These are phyloP conservation scores for Fusarium abutilonis DNA, from an alignment of 2,329 filamentous ascomycete genomes.

Conservation along the genomic window DNA sequence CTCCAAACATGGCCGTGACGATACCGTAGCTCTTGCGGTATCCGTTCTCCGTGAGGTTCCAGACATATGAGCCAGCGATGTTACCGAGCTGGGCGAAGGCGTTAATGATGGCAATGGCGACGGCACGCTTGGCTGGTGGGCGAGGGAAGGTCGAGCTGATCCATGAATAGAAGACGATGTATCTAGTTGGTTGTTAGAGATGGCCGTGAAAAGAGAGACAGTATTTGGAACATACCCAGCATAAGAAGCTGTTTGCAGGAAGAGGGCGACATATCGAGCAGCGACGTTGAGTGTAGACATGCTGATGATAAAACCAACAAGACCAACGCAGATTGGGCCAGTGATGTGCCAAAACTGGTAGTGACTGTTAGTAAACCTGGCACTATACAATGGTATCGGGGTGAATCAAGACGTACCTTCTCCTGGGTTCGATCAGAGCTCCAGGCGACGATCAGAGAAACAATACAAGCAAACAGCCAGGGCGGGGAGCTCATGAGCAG, in stretches of 20 bases:
- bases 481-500: constrained; percentile 66
- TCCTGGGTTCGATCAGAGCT: constrained; percentile 65
- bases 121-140: constrained; percentile 67
- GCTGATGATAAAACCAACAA: constrained; percentile 66
- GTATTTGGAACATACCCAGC: constrained; percentile 50
- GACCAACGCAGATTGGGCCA: constrained; percentile 60
- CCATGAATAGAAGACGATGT: constrained; percentile 67
- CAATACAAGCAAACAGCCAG: constrained; percentile 66
- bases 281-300: constrained; percentile 65
- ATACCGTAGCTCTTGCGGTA: constrained; percentile 72
- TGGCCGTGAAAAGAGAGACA: background rate
- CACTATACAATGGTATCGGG: background rate
- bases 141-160: constrained; percentile 66
- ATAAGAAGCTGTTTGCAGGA: constrained; percentile 66
- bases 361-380: background rate
- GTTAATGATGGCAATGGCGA: constrained; percentile 68
- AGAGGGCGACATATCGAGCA: constrained; percentile 68
- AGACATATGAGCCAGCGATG: constrained; percentile 70
- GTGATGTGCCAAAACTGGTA: constrained; percentile 65
- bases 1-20: constrained; percentile 69
- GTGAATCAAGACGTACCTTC: constrained; percentile 50
- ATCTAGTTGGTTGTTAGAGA: constrained; percentile 29
- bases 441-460: constrained; percentile 64
- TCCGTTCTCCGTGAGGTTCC: constrained; percentile 66
- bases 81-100: constrained; percentile 66